These are phyloP conservation scores for Penicillium sp. DNA, from an alignment of 2,329 filamentous ascomycete genomes.

Conservation along the genomic window DNA sequence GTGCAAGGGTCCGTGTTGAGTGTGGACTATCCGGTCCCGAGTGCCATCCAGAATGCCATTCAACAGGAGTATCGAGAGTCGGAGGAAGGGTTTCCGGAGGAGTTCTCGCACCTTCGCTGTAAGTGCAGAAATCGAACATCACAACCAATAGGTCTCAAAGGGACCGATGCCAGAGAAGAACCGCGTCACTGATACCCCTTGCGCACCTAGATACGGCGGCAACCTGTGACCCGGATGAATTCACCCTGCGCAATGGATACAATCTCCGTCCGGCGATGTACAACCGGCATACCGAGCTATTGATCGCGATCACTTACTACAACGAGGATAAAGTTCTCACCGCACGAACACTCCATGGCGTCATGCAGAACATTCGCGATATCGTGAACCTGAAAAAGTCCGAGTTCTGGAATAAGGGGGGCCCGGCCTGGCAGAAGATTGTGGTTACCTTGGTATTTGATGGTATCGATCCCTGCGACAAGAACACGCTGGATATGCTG, in stretches of 20 bases:
- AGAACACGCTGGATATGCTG: conserved; percentile 83
- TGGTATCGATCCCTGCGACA: conserved; percentile 94
- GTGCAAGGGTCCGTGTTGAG: conserved; percentile 94
- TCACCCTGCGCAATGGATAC: conserved; percentile 97
- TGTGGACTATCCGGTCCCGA: conserved; percentile 94
- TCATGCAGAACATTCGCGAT: conserved; percentile 97
- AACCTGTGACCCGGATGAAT: conserved; percentile 96
- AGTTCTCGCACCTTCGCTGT: conserved; percentile 96
- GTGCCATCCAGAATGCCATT: conserved; percentile 93
- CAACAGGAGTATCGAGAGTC: conserved; percentile 82
- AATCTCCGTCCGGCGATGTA: conserved; percentile 97
- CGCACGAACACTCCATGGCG: conserved; percentile 84
- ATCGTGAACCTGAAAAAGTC: conserved; percentile 98
- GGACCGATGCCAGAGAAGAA: too few relatives aligned
- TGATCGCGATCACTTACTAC: conserved; percentile 98
- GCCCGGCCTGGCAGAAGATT: conserved; percentile 97
- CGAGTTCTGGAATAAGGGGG: conserved; percentile 98
- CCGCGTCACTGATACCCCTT: too few relatives aligned
- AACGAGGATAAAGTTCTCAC: conserved; percentile 97
- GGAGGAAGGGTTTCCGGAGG: conserved; percentile 77
- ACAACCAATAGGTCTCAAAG: too few relatives aligned
- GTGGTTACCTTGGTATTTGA: conserved; percentile 94
- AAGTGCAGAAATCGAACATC: conserved; percentile 22
- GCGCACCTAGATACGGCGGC: conserved; percentile 68
- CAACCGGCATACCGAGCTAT: conserved; percentile 91